These are phyloP conservation scores for Crucibulum parvulum DNA, from an alignment of 1,284 basidiomycete species.

Conservation along the genomic window DNA sequence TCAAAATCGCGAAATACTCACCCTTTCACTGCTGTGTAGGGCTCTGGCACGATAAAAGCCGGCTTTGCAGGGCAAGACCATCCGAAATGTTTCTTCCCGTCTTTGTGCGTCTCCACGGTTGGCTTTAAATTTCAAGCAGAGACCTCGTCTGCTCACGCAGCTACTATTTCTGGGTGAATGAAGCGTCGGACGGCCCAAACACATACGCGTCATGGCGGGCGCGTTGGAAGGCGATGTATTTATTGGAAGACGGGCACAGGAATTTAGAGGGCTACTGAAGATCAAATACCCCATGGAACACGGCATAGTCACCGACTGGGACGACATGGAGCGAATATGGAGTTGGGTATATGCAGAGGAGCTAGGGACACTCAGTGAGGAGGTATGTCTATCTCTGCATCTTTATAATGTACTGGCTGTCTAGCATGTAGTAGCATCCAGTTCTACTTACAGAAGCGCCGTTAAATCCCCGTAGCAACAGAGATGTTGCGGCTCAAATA, in stretches of 20 bases:
- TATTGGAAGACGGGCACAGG: constrained; percentile 93
- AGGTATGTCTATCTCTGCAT: constrained; percentile 62
- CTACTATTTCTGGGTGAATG: constrained; percentile 10
- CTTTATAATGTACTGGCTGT: constrained; percentile 9
- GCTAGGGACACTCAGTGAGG: constrained; percentile 92
- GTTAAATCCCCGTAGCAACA: constrained; percentile 92
- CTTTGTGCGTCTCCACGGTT: constrained; percentile 80
- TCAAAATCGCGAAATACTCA: constrained; percentile 2
- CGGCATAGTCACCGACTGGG: constrained; percentile 95
- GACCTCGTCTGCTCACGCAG: constrained; percentile 28
- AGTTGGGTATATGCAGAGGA: constrained; percentile 96
- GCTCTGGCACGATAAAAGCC: constrained; percentile 96
- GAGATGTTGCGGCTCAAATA: constrained; percentile 95
- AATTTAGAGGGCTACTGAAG: constrained; percentile 92
- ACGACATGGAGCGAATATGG: constrained; percentile 99
- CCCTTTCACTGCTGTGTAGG: constrained; percentile 55
- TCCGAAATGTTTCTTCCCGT: constrained; percentile 98
- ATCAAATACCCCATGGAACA: constrained; percentile 99
- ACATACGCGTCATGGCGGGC: constrained; percentile 96
- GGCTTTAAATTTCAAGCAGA: constrained; percentile 33
- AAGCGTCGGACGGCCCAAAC: constrained; percentile 95
- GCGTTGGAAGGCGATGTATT: constrained; percentile 93
- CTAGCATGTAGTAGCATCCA: constrained; percentile 75
- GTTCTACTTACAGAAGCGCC: constrained; percentile 96
- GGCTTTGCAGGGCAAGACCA: constrained; percentile 98